Evolutionary conservation across 2,329 filamentous ascomycete genomes (phyloP).

Genomic region (Sclerotinia trifoliorum): DNA sequence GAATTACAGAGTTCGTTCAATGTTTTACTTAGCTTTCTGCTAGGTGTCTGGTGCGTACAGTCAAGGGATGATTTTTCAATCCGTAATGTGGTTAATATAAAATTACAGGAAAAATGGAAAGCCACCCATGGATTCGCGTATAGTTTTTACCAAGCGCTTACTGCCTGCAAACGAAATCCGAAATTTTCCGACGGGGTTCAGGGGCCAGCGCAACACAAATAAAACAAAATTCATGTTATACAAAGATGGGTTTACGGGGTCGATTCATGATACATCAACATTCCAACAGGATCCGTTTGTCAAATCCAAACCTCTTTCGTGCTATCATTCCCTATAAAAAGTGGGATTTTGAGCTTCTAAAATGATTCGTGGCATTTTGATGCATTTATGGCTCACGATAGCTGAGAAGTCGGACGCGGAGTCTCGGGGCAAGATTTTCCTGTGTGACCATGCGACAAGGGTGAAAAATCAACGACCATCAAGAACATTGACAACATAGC

Average conservation of each 20-base stretch:
- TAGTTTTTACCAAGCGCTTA: neutral
- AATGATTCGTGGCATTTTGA: conserved; percentile 20
- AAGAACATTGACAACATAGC: neutral
- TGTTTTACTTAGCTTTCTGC: neutral
- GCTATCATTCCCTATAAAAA: neutral
- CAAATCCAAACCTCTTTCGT: neutral
- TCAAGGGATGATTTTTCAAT: neutral
- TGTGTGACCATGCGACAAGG: conserved; percentile 1
- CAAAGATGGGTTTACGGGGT: neutral
- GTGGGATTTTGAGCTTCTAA: conserved; percentile 7
- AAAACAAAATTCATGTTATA: neutral
- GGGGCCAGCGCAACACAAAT: neutral
- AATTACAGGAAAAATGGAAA: neutral
- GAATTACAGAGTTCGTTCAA: neutral
- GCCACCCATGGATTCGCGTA: neutral
- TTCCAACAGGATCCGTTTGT: neutral
- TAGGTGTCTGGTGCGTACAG: neutral
- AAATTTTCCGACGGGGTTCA: conserved; percentile 3
- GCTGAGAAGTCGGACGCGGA: neutral
- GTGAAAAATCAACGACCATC: neutral
- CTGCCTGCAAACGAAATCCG: conserved; percentile 7
- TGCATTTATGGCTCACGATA: neutral
- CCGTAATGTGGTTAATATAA: neutral
- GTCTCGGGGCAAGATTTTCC: conserved; percentile 9
- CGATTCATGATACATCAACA: neutral